Evolutionary conservation across 805 yeast species (phyloP).

Genomic region (Wickerhamiella parazyma): DNA sequence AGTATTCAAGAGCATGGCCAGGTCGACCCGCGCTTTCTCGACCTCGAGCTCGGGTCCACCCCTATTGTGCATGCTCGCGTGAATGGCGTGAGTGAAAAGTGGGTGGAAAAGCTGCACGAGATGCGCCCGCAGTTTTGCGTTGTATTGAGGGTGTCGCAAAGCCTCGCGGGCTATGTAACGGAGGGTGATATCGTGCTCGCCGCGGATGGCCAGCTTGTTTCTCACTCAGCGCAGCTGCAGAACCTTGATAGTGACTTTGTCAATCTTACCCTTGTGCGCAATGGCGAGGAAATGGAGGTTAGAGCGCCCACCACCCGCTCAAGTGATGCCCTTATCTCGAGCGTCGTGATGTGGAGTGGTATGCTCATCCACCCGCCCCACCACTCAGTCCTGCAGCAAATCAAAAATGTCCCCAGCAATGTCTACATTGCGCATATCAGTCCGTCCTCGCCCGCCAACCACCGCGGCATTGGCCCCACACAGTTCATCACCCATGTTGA

Average conservation of each 20-base stretch:
- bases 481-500: constrained; percentile 84
- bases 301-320: constrained; percentile 53
- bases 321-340: constrained; percentile 43
- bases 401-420: constrained; percentile 60
- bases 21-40: constrained; percentile 45
- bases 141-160: constrained; percentile 50
- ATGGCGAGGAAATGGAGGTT: constrained; percentile 47
- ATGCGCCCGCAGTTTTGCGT: constrained; percentile 54
- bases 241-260: constrained; percentile 36
- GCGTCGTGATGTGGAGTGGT: constrained; percentile 72
- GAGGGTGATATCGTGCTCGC: constrained; percentile 69
- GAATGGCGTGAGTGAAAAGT: constrained; percentile 74
- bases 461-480: constrained; percentile 64
- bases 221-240: constrained; percentile 48
- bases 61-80: constrained; percentile 65
- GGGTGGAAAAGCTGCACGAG: constrained; percentile 59
- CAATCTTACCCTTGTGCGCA: constrained; percentile 55
- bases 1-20: constrained; percentile 34
- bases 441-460: constrained; percentile 76
- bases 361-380: constrained; percentile 78
- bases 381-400: constrained; percentile 77
- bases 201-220: constrained; percentile 51
- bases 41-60: constrained; percentile 61
- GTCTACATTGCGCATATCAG: constrained; percentile 70
- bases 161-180: constrained; percentile 23